Percentiles rank a stretch among this genome's conserved stretches.
Conservation (phyloP, 164 flowering plant genomes). For the Macadamia integrifolia region DNA sequence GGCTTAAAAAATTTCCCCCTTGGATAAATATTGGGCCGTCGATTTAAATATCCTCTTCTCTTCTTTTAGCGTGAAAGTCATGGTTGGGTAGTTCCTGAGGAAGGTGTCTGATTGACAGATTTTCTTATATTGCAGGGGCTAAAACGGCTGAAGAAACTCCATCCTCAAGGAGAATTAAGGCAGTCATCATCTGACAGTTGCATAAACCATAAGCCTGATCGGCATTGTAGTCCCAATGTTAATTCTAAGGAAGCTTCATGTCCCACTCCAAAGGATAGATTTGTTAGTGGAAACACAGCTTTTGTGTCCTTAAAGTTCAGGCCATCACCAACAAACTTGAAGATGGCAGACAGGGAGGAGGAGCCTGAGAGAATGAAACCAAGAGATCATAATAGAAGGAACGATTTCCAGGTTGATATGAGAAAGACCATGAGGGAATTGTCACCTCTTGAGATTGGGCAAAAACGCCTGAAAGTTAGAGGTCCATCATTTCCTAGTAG, state of each 20-base stretch:
- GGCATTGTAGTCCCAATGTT: slow-evolving; percentile 3
- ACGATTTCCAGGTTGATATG: slow-evolving; percentile 20
- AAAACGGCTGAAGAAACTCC: slow-evolving; percentile 53
- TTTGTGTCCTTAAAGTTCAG: slow-evolving; percentile 41
- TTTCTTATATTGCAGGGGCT: slow-evolving; percentile 38
- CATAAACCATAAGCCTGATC: slow-evolving; percentile 19
- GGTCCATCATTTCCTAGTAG: slow-evolving; percentile 45
- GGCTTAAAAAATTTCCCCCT: no score
- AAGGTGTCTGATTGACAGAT: no score
- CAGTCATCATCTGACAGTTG: slow-evolving; percentile 22
- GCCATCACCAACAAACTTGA: not conserved
- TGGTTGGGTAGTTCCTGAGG: no score
- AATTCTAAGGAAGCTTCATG: slow-evolving; percentile 26
- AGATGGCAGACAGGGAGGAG: slow-evolving; percentile 17
- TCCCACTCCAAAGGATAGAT: slow-evolving; percentile 25
- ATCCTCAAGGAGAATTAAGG: slow-evolving; percentile 29
- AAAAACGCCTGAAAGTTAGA: slow-evolving; percentile 67
- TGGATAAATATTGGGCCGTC: no score
- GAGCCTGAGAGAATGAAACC: slow-evolving; percentile 22
- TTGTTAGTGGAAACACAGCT: slow-evolving; percentile 24
- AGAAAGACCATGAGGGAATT: slow-evolving; percentile 32
- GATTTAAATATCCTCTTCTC: no score
- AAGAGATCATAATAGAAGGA: slow-evolving; percentile 30
- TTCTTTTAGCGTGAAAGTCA: no score
- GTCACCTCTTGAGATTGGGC: slow-evolving; percentile 40